Base-by-base conservation (phyloP, 2,329 filamentous ascomycete species). In the Colletotrichum tanaceti region DNA sequence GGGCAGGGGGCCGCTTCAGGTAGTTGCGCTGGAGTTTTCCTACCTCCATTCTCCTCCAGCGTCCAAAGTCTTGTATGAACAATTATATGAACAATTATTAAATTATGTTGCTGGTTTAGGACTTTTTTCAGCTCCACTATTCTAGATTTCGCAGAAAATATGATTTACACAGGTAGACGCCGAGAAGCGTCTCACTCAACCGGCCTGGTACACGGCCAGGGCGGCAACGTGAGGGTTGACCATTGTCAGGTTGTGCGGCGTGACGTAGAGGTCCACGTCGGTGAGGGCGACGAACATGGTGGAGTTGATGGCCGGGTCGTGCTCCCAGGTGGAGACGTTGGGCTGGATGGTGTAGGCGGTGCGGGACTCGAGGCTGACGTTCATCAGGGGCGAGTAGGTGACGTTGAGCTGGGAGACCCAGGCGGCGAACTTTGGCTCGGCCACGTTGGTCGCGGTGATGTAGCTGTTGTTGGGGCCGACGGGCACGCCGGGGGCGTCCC, bases 381-480 rank as follows among this genome's bases (percentile, higher is more conserved):
- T 82, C n/a, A 79, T 77, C n/a, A 92, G 76, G 0, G 85, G 81
- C 1, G 89, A 85, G 75, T 92, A 92, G 0, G 93, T 96, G 14
- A 91, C 83, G 71, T 92, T 93, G 20, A 96, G 82, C 82, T 96
- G 93, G 0, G 85, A 86, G 1, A 92, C 90, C 92, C 93, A 97
- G 0, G 89, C 87, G 0, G 93, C 92, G 72, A 86, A 97, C 65
- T 81, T 79, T 0, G 93, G 90, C 4, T 77, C 73, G 2, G 84
- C 84, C 0, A 90, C 91, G 0, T 83, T 82, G 0, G 85, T 87
- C 3, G 79, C 77, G 0, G 93, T 95, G 57, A 93, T 80, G 76
- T 97, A 97, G 75, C 88, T 92, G 81, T 93, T 93, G 79, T 97
- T 95, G 0, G 93, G 93, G 0, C 93, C 93, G 3, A 95, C 85